Conservation (phyloP, 2,329 filamentous ascomycete species). For the Penicillium brasilianum region DNA sequence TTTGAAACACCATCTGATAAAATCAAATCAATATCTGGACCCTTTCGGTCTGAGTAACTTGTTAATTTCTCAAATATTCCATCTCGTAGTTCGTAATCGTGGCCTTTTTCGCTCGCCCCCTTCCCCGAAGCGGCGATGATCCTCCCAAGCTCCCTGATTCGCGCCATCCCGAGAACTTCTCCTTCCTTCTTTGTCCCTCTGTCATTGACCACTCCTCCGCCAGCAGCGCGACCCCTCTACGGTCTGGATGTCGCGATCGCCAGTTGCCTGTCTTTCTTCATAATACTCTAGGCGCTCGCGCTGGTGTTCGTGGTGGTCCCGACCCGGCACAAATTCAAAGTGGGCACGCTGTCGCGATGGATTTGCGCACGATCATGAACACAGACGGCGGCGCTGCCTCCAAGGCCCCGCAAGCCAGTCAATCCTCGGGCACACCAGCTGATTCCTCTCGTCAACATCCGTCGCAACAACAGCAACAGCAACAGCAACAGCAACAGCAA, state of each 20-base stretch:
- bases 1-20: background rate
- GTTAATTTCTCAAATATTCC: background rate
- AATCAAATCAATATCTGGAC: background rate
- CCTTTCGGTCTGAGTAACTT: background rate
- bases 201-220: constrained; percentile 19
- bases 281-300: constrained; percentile 24
- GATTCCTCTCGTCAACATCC: constrained; percentile 36
- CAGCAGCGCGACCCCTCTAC: constrained; percentile 7
- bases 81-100: background rate
- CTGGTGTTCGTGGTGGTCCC: constrained; percentile 28
- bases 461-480: constrained; percentile 7
- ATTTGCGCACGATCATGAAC: constrained; percentile 60
- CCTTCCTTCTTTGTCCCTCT: constrained; percentile 29
- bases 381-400: constrained; percentile 45
- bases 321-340: constrained; percentile 8
- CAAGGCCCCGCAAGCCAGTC: constrained; percentile 37
- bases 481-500: constrained; percentile 16
- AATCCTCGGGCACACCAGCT: constrained; percentile 36
- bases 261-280: constrained; percentile 19
- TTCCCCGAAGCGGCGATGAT: constrained; percentile 34
- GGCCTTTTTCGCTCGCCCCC: constrained; percentile 14
- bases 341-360: constrained; percentile 48
- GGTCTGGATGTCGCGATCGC: constrained; percentile 30
- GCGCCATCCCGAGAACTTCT: constrained; percentile 32
- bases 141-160: constrained; percentile 30